Conservation (phyloP, 1,284 basidiomycete genomes). For the Peniophora sp. region DNA sequence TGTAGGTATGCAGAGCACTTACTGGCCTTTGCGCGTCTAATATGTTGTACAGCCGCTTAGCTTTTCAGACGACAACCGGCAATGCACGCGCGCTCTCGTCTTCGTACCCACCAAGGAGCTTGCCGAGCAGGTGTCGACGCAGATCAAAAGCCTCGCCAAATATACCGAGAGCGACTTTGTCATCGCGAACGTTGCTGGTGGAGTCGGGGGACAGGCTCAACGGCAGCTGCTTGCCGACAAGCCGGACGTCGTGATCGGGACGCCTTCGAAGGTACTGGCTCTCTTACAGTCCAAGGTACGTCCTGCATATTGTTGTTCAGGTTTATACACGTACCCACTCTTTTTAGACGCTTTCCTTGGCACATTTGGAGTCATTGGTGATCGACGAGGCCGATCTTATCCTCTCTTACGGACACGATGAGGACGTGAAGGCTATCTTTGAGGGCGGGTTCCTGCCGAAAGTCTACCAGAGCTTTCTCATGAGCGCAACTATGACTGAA, state of each 20-base stretch:
- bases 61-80: conserved; percentile 29
- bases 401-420: conserved; percentile 94
- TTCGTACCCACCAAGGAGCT: conserved; percentile 94
- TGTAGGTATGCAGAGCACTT: conserved; percentile 39
- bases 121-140: conserved; percentile 80
- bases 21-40: not conserved
- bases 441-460: conserved; percentile 74
- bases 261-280: conserved; percentile 78
- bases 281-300: conserved; percentile 74
- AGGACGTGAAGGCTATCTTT: conserved; percentile 84
- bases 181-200: conserved; percentile 76
- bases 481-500: conserved; percentile 97
- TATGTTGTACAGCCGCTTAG: not conserved
- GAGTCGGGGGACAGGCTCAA: conserved; percentile 70
- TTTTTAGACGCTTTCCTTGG: conserved; percentile 47
- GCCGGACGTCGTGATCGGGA: conserved; percentile 90
- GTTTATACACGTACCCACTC: not conserved
- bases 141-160: conserved; percentile 57
- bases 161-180: conserved; percentile 77
- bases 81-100: conserved; percentile 74
- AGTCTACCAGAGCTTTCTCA: conserved; percentile 90
- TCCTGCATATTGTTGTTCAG: not conserved
- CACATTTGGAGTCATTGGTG: conserved; percentile 76
- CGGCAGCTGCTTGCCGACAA: conserved; percentile 84
- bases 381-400: conserved; percentile 99